Base-by-base conservation (phyloP, 805 yeast species). In the Candida rishiriensis region DNA sequence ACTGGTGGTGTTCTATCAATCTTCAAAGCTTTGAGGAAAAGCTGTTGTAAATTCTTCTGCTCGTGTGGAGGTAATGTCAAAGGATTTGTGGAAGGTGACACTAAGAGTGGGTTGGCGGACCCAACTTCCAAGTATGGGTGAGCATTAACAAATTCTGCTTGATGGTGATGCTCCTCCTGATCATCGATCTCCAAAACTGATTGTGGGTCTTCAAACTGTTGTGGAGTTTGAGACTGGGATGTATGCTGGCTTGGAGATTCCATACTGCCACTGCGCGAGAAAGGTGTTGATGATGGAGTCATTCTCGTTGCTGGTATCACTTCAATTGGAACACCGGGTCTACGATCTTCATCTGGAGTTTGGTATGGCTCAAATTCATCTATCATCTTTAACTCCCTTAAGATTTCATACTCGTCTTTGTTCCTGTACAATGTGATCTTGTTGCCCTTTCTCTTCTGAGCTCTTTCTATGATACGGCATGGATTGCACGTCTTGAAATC, bases 401-500 rank as follows among this genome's bases (percentile, higher is more conserved):
- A 15, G 37, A 47, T 37, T 13, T 49, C 54, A 39, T 38, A 40
- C 34, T 50, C 56, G 9, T 50, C 53, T 32, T 44, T 44, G 37
- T 39, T 40, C 44, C 59, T 35, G 44, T 48, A 48, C 40, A 49
- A n/a, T 36, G 48, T 46, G 41, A 53, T 40, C 54, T 56, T 43
- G 39, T 56, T 18, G 51, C 62, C 53, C 44, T 59, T 54, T 34
- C 64, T 60, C 46, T 63, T 63, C 43, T 63, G 68, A 15, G 63
- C 65, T 48, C 82, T 63, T 56, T 76, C 82, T 38, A 76, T 72
- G 57, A 75, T 73, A 46, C 82, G 69, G 55, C 82, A 76, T 49
- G 78, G 75, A 55, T 76, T 78, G 60, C 82, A 76, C 3, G 82
- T 76, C 49, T 76, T 76, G 57, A 75, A 76, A 54, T 74, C 78